Conservation (phyloP, 208 protist genomes). For the Hexamita inflata region DNA sequence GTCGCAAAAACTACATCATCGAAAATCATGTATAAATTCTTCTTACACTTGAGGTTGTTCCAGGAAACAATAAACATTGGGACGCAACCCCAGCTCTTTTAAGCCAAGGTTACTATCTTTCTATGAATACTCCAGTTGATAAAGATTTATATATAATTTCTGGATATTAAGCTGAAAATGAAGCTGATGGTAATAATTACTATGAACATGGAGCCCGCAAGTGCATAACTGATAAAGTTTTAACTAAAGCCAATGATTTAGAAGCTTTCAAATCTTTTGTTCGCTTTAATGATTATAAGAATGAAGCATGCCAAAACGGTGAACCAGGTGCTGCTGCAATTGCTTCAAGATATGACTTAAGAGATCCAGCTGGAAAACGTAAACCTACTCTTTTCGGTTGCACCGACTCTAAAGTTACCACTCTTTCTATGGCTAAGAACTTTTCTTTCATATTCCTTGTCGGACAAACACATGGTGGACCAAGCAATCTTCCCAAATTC, state of each 20-base stretch:
- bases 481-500: neutral
- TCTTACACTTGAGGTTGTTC: constrained; percentile 11
- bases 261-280: constrained; percentile 19
- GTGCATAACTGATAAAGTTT: neutral
- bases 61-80: neutral
- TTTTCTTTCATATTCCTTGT: neutral
- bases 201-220: neutral
- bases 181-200: neutral
- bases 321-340: constrained; percentile 8
- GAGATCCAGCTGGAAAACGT: neutral
- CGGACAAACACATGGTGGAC: neutral
- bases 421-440: neutral
- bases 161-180: constrained; percentile 19
- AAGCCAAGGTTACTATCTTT: neutral
- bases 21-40: neutral
- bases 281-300: constrained; percentile 20
- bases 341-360: constrained; percentile 8
- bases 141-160: neutral
- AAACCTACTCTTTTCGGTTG: neutral
- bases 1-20: neutral
- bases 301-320: neutral
- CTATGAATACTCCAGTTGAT: constrained; percentile 11
- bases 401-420: constrained; percentile 18
- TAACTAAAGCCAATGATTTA: neutral
- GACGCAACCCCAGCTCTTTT: neutral